Percentiles rank a stretch among this genome's conserved stretches.
Conservation (phyloP, 1,139 yeast species). For the Pichia sp. region DNA sequence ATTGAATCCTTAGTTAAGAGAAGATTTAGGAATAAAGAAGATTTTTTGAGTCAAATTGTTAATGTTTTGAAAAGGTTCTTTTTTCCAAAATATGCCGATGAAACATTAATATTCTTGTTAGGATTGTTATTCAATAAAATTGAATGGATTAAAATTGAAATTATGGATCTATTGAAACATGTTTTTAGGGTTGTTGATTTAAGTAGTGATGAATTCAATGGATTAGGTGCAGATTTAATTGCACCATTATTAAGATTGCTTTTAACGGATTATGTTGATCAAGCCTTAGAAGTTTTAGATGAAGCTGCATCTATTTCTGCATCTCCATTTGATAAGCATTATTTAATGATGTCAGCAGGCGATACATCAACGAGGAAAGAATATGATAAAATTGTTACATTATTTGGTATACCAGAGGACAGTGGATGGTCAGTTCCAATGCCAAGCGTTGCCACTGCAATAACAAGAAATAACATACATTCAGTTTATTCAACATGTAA, state of each 20-base stretch:
- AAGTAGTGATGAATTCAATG: slow-evolving; percentile 70
- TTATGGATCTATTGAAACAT: slow-evolving; percentile 67
- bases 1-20: slow-evolving; percentile 69
- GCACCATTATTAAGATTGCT: slow-evolving; percentile 81
- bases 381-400: slow-evolving; percentile 77
- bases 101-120: slow-evolving; percentile 63
- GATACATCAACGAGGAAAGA: slow-evolving; percentile 71
- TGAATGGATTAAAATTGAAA: slow-evolving; percentile 74
- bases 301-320: slow-evolving; percentile 84
- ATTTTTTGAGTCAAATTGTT: slow-evolving; percentile 76
- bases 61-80: slow-evolving; percentile 59
- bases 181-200: slow-evolving; percentile 75
- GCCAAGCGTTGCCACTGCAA: slow-evolving; percentile 86
- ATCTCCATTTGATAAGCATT: slow-evolving; percentile 83
- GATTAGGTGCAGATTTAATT: slow-evolving; percentile 91
- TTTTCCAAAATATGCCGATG: slow-evolving; percentile 73
- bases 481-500: slow-evolving; percentile 86
- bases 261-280: slow-evolving; percentile 80
- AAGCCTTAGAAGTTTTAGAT: slow-evolving; percentile 84
- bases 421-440: slow-evolving; percentile 97
- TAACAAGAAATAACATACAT: slow-evolving; percentile 87
- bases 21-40: slow-evolving; percentile 81
- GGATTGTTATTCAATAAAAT: slow-evolving; percentile 74
- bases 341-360: slow-evolving; percentile 86
- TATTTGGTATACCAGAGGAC: slow-evolving; percentile 95